phyloP scores from a whole-genome alignment of 139 green algal species.

The Chlamydomonas sphaeroides region DNA sequence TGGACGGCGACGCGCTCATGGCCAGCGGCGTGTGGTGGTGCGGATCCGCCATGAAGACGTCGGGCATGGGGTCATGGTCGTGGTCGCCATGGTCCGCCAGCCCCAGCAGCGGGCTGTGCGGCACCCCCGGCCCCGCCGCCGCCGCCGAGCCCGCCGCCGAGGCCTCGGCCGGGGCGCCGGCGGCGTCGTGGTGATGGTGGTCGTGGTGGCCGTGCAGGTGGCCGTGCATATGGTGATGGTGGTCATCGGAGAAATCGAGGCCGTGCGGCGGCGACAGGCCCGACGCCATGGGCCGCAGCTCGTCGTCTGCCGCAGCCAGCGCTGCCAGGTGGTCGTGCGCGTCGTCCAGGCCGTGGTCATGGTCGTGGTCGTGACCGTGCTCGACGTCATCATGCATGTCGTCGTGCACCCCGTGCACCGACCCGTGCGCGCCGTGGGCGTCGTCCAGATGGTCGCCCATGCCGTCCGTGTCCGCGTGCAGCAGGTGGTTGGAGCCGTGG shows the following conservation, averaged over 20 bases:
- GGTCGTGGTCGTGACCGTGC: too few relatives aligned
- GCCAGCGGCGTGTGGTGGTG: neutral
- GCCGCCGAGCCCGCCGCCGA: neutral
- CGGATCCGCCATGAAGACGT: slow-evolving; percentile 16
- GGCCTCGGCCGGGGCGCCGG: neutral
- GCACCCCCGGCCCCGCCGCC: neutral
- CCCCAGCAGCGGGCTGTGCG: slow-evolving; percentile 7
- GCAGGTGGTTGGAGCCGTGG: too few relatives aligned
- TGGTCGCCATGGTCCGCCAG: neutral
- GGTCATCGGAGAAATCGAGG: slow-evolving; percentile 9
- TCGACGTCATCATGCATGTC: too few relatives aligned
- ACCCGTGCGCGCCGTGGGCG: too few relatives aligned
- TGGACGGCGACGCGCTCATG: neutral
- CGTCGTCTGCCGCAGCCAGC: neutral
- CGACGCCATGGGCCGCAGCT: neutral
- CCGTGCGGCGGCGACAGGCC: slow-evolving; percentile 12
- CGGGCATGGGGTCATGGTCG: slow-evolving; percentile 6
- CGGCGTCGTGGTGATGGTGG: neutral
- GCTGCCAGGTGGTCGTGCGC: neutral
- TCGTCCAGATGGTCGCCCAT: too few relatives aligned
- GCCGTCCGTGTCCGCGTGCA: neutral
- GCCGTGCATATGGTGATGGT: neutral
- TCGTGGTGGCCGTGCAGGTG: neutral
- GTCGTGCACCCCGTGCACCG: too few relatives aligned
- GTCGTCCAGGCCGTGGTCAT: neutral